Percentiles rank a stretch among this genome's conserved stretches.
Evolutionary conservation across 495 filamentous ascomycete genomes (phyloP).

Genomic region (Aeminium ludgeri): DNA sequence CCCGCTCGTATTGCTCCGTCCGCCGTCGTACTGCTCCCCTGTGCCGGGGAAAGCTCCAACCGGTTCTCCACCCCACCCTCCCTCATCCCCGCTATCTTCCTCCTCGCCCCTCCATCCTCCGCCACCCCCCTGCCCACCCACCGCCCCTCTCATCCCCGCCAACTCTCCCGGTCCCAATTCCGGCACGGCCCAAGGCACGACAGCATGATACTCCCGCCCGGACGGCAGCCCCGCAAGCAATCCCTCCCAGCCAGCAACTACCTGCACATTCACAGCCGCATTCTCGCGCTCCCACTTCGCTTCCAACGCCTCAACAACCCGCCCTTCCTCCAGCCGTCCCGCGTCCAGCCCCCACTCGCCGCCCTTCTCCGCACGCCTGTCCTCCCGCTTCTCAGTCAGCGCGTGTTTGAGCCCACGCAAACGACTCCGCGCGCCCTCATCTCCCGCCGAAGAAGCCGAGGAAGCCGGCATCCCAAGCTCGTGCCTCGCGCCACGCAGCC

Average conservation of each 20-base stretch:
- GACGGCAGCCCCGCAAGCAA: slow-evolving; percentile 64
- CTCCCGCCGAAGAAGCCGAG: slow-evolving; percentile 14
- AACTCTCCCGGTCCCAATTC: slow-evolving; percentile 21
- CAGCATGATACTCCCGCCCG: slow-evolving; percentile 66
- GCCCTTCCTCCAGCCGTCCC: slow-evolving; percentile 65
- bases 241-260: slow-evolving; percentile 50
- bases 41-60: slow-evolving; percentile 29
- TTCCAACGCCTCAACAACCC: slow-evolving; percentile 73
- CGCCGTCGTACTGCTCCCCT: slow-evolving; percentile 22
- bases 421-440: slow-evolving; percentile 32
- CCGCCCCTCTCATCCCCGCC: slow-evolving; percentile 24
- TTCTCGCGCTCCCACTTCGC: slow-evolving; percentile 84
- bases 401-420: slow-evolving; percentile 56
- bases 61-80: slow-evolving; percentile 13
- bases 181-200: slow-evolving; percentile 18
- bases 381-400: slow-evolving; percentile 50
- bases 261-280: slow-evolving; percentile 72
- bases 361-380: slow-evolving; percentile 50
- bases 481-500: slow-evolving; percentile 55
- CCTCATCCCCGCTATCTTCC: slow-evolving; percentile 23
- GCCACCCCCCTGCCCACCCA: slow-evolving; percentile 19
- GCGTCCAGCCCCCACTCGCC: slow-evolving; percentile 67
- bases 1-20: slow-evolving; percentile 12
- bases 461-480: slow-evolving; percentile 58
- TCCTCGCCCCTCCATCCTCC: slow-evolving; percentile 20